These are phyloP conservation scores for Halophytophthora batemanensis DNA, from an alignment of 352 stramenopile species.

Conservation along the genomic window DNA sequence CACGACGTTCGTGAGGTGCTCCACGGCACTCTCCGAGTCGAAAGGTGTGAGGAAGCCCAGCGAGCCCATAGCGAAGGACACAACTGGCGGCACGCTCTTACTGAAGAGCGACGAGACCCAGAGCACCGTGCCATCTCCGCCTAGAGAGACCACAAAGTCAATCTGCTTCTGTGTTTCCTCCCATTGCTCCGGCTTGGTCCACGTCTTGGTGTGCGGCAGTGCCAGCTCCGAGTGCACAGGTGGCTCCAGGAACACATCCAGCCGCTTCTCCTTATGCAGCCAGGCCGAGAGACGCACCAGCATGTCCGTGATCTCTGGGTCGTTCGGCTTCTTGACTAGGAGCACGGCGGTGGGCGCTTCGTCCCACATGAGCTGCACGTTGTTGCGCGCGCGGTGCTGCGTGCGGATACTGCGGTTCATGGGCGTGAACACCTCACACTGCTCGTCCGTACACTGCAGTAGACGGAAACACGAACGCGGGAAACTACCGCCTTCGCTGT, in stretches of 20 bases:
- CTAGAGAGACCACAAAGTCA: slow-evolving; percentile 92
- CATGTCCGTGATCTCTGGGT: slow-evolving; percentile 69
- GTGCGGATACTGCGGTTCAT: slow-evolving; percentile 86
- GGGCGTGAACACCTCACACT: slow-evolving; percentile 85
- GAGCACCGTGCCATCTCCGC: slow-evolving; percentile 93
- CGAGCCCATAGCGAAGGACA: slow-evolving; percentile 94
- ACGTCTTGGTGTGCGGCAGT: slow-evolving; percentile 58
- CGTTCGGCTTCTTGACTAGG: slow-evolving; percentile 89
- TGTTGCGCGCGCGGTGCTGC: slow-evolving; percentile 82
- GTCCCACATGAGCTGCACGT: slow-evolving; percentile 89
- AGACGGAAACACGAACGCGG: slow-evolving; percentile 70
- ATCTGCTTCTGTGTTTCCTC: slow-evolving; percentile 71
- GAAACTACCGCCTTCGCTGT: slow-evolving; percentile 17
- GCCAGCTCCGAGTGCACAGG: slow-evolving; percentile 63
- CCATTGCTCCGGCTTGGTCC: slow-evolving; percentile 59
- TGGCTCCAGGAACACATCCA: slow-evolving; percentile 75
- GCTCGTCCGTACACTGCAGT: slow-evolving; percentile 84
- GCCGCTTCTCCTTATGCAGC: slow-evolving; percentile 70
- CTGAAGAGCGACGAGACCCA: slow-evolving; percentile 86
- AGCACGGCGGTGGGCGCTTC: slow-evolving; percentile 76
- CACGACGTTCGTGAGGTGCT: slow-evolving; percentile 73
- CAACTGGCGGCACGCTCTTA: slow-evolving; percentile 93
- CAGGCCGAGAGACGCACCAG: slow-evolving; percentile 63
- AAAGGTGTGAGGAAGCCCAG: slow-evolving; percentile 97
- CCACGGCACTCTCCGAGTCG: slow-evolving; percentile 58